Conservation (phyloP, 805 yeast genomes). For the Tetrapisispora taiwanensis region DNA sequence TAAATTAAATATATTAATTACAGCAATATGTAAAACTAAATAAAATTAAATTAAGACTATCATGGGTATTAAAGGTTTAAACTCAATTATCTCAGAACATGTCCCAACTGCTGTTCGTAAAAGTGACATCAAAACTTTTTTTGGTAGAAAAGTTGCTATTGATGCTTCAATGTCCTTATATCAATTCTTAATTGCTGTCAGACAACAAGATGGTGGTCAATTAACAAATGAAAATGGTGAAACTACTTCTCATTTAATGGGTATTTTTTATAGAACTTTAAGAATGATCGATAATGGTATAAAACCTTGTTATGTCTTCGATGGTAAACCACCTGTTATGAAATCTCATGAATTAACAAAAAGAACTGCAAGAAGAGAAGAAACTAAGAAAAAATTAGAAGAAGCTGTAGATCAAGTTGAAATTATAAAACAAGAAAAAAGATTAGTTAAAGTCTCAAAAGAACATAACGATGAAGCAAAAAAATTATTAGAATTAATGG, state of each 20-base stretch:
- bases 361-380: constrained; percentile 69
- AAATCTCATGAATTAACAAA: constrained; percentile 90
- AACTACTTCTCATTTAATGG: constrained; percentile 89
- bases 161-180: constrained; percentile 93
- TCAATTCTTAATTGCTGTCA: constrained; percentile 90
- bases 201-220: constrained; percentile 95
- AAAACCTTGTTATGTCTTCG: constrained; percentile 94
- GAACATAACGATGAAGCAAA: constrained; percentile 95
- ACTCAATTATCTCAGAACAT: constrained; percentile 77
- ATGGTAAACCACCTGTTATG: constrained; percentile 92
- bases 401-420: constrained; percentile 67
- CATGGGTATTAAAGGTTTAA: constrained; percentile 67
- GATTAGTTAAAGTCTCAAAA: constrained; percentile 79
- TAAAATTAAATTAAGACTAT: too few relatives aligned
- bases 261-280: constrained; percentile 89
- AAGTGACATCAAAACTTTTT: constrained; percentile 72
- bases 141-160: constrained; percentile 95
- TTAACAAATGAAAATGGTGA: constrained; percentile 82
- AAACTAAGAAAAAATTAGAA: constrained; percentile 66
- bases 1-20: too few relatives aligned
- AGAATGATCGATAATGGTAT: constrained; percentile 86
- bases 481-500: constrained; percentile 73
- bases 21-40: too few relatives aligned
- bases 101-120: constrained; percentile 75
- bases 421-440: constrained; percentile 62